A percentile compares a stretch with the other conserved stretches of the same genome.
phyloP scores from a whole-genome alignment of 805 yeast species.

The Lachancea kluyveri region DNA sequence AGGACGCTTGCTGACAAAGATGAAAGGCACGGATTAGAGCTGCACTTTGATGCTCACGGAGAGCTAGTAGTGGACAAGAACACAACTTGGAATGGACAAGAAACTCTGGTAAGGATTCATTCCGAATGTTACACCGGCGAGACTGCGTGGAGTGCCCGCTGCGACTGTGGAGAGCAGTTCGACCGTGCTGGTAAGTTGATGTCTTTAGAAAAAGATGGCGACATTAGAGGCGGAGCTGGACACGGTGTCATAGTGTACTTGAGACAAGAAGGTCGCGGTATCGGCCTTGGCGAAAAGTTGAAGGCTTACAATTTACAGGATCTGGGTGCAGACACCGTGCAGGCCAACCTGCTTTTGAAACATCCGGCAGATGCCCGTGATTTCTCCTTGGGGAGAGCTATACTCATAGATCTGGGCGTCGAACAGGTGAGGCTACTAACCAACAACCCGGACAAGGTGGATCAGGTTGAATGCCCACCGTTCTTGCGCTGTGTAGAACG shows the following conservation, averaged over 20 bases:
- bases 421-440: slow-evolving; percentile 71
- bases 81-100: slow-evolving; percentile 27
- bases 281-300: slow-evolving; percentile 94
- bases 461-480: slow-evolving; percentile 86
- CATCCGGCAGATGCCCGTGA: slow-evolving; percentile 99
- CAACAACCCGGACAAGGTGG: slow-evolving; percentile 92
- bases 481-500: slow-evolving; percentile 75
- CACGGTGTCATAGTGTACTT: slow-evolving; percentile 92
- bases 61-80: slow-evolving; percentile 16
- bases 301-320: slow-evolving; percentile 97
- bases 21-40: slow-evolving; percentile 33
- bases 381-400: slow-evolving; percentile 90
- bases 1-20: slow-evolving; percentile 64
- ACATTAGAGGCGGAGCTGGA: slow-evolving; percentile 54
- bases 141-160: slow-evolving; percentile 98
- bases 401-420: slow-evolving; percentile 75
- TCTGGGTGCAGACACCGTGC: slow-evolving; percentile 97
- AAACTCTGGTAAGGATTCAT: slow-evolving; percentile 78
- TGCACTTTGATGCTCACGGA: slow-evolving; percentile 40
- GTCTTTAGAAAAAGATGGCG: slow-evolving; percentile 33
- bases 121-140: slow-evolving; percentile 99
- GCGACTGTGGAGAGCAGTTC: slow-evolving; percentile 99
- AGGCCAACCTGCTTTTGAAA: slow-evolving; percentile 83
- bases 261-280: slow-evolving; percentile 98
- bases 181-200: slow-evolving; percentile 95